Base-by-base conservation (phyloP, 805 yeast genomes). In the Candida incommunis region DNA sequence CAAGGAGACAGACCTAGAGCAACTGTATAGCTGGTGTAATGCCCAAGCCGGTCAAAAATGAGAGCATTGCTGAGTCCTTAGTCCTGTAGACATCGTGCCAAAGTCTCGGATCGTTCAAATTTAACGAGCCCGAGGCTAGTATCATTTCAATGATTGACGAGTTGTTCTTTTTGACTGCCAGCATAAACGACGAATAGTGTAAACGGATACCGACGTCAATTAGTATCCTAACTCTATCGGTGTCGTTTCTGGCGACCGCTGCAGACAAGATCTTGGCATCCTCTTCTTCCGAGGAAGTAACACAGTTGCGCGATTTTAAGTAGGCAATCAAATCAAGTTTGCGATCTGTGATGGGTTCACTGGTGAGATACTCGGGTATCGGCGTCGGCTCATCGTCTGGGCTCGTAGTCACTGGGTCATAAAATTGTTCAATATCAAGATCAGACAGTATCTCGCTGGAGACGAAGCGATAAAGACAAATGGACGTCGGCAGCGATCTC, bases 341-440 rank as follows among this genome's bases (percentile, higher is more conserved):
- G 24, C 20, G 70, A 52, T 46, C 62, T 49, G 51, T 54, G 56
- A 43, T 54, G 42, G 5, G 51, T n/a, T 7, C 18, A 9, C 18
- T 22, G 37, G 9, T 45, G 23, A 11, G 46, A 23, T 5, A 23
- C 23, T 44, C 5, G 55, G 37, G 26, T 7, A 50, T 13, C 34
- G n/a, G 35, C 18, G 15, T 56, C 7, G 37, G 37, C 9, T 16
- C 76, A 82, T 49, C 70, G 80, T 58, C 64, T 80, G 50, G 92
- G 80, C 68, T 95, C 90, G 29, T 82, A 94, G 0, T 94, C 94
- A 3, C 80, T 82, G 2, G 94, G 92, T 25, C 83, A 83, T 7
- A 75, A 78, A 56, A 82, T 88, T 1, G 68, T 78, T n/a, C 63
- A 81, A 46, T 83, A 78, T 60, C 72, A 90, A 62, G 76, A 81